These are phyloP conservation scores for Ambrosiella beaveri DNA, from an alignment of 2,329 filamentous ascomycete species.

Conservation along the genomic window DNA sequence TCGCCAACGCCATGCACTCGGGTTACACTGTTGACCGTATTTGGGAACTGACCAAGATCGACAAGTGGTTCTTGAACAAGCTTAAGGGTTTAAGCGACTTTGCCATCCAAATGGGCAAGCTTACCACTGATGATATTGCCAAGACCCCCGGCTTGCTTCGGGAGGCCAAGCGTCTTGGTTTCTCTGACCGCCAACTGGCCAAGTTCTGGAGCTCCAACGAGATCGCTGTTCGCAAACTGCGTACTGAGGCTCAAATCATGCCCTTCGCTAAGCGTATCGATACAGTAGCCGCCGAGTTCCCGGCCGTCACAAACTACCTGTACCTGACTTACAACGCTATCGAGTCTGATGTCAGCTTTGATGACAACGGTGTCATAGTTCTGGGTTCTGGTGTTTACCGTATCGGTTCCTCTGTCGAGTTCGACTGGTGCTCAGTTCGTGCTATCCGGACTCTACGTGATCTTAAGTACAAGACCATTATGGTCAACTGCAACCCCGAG, in stretches of 20 bases:
- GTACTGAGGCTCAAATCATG: constrained; percentile 70
- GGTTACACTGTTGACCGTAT: constrained; percentile 94
- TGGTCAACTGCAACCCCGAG: constrained; percentile 90
- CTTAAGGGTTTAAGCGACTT: constrained; percentile 86
- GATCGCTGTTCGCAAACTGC: constrained; percentile 65
- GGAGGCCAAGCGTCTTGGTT: constrained; percentile 83
- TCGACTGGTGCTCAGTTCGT: constrained; percentile 96
- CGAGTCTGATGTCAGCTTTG: constrained; percentile 66
- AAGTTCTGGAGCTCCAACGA: constrained; percentile 93
- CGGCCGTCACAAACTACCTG: constrained; percentile 84
- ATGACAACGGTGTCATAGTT: constrained; percentile 90
- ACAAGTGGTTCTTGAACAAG: constrained; percentile 93
- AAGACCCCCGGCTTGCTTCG: constrained; percentile 49
- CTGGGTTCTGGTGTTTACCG: constrained; percentile 90
- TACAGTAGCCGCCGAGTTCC: constrained; percentile 94
- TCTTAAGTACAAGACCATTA: constrained; percentile 79
- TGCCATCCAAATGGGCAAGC: constrained; percentile 56
- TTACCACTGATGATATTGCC: constrained; percentile 45
- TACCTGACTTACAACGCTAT: constrained; percentile 91
- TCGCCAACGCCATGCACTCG: constrained; percentile 90
- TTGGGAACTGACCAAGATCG: constrained; percentile 95
- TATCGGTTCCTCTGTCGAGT: constrained; percentile 94
- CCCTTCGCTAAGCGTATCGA: constrained; percentile 97
- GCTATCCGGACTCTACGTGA: constrained; percentile 80
- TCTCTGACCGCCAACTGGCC: constrained; percentile 82